phyloP scores from a whole-genome alignment of 2,329 filamentous ascomycete species.

The Ascochyta rabiei region DNA sequence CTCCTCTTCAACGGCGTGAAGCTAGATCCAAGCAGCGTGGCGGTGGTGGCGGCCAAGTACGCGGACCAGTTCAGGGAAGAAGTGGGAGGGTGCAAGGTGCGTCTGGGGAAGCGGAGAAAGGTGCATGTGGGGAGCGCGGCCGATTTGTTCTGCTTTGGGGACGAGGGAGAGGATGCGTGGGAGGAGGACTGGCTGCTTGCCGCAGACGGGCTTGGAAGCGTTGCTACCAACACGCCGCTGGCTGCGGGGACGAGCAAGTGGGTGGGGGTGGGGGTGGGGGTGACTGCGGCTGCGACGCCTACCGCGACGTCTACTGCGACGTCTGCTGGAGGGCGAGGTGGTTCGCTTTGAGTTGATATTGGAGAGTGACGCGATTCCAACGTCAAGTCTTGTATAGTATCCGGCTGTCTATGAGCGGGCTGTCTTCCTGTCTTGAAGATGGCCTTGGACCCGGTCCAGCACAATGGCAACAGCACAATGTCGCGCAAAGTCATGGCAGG shows the following conservation, averaged over 20 bases:
- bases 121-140: slow-evolving; percentile 51
- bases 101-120: slow-evolving; percentile 42
- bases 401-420: no score
- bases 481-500: not conserved
- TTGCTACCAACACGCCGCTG: not conserved
- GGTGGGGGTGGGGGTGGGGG: not conserved
- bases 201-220: not conserved
- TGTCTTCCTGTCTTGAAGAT: no score
- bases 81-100: slow-evolving; percentile 69
- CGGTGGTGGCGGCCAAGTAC: slow-evolving; percentile 59
- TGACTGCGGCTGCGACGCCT: not conserved
- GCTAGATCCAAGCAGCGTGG: slow-evolving; percentile 51
- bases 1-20: slow-evolving; percentile 68
- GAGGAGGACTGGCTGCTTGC: slow-evolving; percentile 29
- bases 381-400: not conserved
- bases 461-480: not conserved
- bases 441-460: not conserved
- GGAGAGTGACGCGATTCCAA: no score
- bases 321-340: not conserved
- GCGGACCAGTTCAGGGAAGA: slow-evolving; percentile 64
- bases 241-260: not conserved
- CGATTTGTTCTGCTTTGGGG: slow-evolving; percentile 70
- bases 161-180: slow-evolving; percentile 42
- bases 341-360: not conserved
- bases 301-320: not conserved